Evolutionary conservation across 768 basidiomycete species (phyloP), one percentile per base, ranked within the genome.

Genomic region (Xerocomellus amylosporus): DNA sequence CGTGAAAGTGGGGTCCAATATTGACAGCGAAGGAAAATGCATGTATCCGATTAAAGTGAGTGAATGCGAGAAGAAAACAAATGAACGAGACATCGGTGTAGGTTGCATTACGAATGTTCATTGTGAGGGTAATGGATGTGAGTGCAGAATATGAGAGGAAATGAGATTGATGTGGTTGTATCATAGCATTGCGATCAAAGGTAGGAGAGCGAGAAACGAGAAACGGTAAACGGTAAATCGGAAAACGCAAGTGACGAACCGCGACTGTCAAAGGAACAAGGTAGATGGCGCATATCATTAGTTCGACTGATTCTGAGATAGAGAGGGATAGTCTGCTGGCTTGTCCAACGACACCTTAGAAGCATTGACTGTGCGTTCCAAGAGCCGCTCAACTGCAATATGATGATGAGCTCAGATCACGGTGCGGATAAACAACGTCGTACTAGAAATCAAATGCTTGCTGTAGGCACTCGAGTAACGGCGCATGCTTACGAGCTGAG

Each of bases 371-470:
- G 75, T 77, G 61, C 81, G 82, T 64, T 84, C 81, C 51, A 88
- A 71, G 28, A 89, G 73, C 24, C 87, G 83, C 66, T 90, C 88
- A 58, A 90, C 88, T 90, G 45, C 19, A 47, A 15, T 10, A 41
- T 19, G 24, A 24, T 24, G 17, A 54, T 68, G 15, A 62, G 62
- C 46, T 39, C 38, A 28, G 38, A 26, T 48, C 31, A 34, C 22
- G 24, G n/a, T 17, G 7, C 20, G 5, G n/a, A 53, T 45, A 40
- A 47, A 34, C 19, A 46, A 20, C 30, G 7, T 66, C 90, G 56
- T 69, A 92, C 90, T 90, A 39, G 90, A 84, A 48, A 80, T 77
- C 47, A 95, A 79, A 64, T 93, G 91, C 73, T 90, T 90, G 73
- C 81, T 87, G 69, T 88, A 87, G 22, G 82, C 79, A 58, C 82